Base-by-base conservation (phyloP, 2,329 filamentous ascomycete species). In the Trichoderma endophyticum region DNA sequence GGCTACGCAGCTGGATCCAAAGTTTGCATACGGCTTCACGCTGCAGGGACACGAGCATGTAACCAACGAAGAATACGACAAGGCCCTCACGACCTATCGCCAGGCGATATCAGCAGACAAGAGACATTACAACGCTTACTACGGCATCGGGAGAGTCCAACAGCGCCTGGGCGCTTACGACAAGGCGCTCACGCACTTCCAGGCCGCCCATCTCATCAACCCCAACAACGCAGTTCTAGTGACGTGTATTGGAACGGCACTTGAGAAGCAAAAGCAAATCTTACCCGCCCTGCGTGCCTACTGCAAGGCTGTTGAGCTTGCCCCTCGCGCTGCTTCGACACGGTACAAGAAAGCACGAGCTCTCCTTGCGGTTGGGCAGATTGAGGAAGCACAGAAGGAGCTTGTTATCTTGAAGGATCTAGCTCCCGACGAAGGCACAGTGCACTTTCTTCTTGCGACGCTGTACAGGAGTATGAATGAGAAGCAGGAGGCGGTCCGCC, bases 61-160 rank as follows among this genome's bases (percentile, higher is more conserved):
- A 59, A 89, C 93, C 43, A 98, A 98, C 76, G 97, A 99, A 81
- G 97, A 99, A 80, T 98, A 96, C 78, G 95, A 98, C 79, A 97
- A 97, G 80, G 96, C 96, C 0, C 88, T 97, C 59, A 90, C 91
- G 51, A 92, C 94, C 2, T 99, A 98, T 81, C 90, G 97, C 39
- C 89, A 91, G 68, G 95, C 94, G 2, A 93, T 99, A 75, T 89
- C 91, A 59, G 94, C 93, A 0, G 95, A 99, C 78, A 90, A 89
- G 70, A 90, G 95, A 24, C 95, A 98, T 80, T 99, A 98, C 84
- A 97, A 98, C 79, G 96, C 95, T n/a, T 98, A 97, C 89, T 99
- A 98, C 80, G 96, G 96, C 75, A 90, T 92, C 71, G 90, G 90
- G 34, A 86, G 88, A 73, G 94, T 97, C 1, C 96, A 95, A 77